Base-by-base conservation (phyloP, 108 stramenopile genomes). In the Pseudonitzschia multiseries region DNA sequence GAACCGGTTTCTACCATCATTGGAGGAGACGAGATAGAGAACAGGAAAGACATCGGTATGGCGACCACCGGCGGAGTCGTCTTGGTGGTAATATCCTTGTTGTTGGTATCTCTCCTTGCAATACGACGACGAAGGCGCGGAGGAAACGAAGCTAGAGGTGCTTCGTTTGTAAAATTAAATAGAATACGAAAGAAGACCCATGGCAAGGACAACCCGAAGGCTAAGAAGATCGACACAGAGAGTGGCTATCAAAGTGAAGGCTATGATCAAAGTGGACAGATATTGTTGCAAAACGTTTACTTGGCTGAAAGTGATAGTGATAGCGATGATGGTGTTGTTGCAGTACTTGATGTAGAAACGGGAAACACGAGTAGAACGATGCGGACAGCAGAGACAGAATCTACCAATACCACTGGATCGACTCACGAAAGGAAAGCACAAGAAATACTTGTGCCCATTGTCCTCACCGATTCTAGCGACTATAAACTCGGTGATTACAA, bases 51-150 rank as follows among this genome's bases (percentile, higher is more conserved):
- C 2, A 20, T 62, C 5, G 44, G 46, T 46, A 3, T 67, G 21
- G 36, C n/a, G 6, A 67, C 66, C 8, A 67, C 66, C 8, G 44
- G 21, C 12, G 66, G 66, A 20, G 43, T 67, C 36, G n/a, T 67
- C 44, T 44, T 44, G 14, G 61, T 29, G 4, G 4, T 62, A 8
- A 21, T 62, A 15, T 40, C 33, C 18, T 31, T 62, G 61, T 36
- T 62, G 61, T 40, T 62, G 61, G 61, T 62, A 4, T 33, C 61
- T 31, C 17, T 62, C 15, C 29, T 62, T 40, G 61, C 32, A 28
- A 6, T 62, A 40, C 14, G 61, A 62, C 13, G 26, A 59, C 21
- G 61, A n/a, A 62, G 33, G 29, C 61, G 61, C 61, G 5, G 36
- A 13, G 61, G 40, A 10, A 21, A 8, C 9, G 20, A 62, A 8